These are phyloP conservation scores for Colletotrichum phormii DNA, from an alignment of 2,329 filamentous ascomycete species.

Conservation along the genomic window DNA sequence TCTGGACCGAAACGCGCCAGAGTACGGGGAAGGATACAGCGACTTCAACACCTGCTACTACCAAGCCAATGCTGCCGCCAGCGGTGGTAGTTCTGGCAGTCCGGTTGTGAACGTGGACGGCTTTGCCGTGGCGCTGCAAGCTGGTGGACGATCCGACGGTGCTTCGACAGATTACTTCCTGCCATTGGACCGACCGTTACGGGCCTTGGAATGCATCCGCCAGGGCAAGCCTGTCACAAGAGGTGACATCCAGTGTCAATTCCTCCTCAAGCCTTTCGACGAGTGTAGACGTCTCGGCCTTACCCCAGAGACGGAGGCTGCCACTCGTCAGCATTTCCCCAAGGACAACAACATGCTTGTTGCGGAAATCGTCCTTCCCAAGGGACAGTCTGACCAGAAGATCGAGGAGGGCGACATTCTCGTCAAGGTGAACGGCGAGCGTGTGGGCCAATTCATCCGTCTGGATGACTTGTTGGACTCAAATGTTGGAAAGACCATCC, in stretches of 20 bases:
- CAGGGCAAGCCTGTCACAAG: constrained; percentile 80
- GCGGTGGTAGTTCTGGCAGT: constrained; percentile 97
- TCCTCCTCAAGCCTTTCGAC: constrained; percentile 96
- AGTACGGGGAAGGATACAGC: constrained; percentile 97
- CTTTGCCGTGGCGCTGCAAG: constrained; percentile 90
- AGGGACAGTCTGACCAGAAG: constrained; percentile 87
- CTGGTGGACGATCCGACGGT: constrained; percentile 91
- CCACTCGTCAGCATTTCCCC: constrained; percentile 84
- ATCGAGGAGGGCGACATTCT: constrained; percentile 95
- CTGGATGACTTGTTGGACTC: constrained; percentile 93
- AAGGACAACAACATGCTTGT: constrained; percentile 97
- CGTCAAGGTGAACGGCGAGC: constrained; percentile 91
- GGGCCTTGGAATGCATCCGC: constrained; percentile 88
- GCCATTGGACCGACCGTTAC: constrained; percentile 88
- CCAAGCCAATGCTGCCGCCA: constrained; percentile 95
- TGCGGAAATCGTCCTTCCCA: constrained; percentile 92
- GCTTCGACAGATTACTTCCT: constrained; percentile 98
- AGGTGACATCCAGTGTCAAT: constrained; percentile 98
- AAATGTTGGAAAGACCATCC: constrained; percentile 82
- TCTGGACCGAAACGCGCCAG: constrained; percentile 94
- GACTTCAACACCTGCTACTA: constrained; percentile 98
- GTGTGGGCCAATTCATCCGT: constrained; percentile 92
- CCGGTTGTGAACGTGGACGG: constrained; percentile 97
- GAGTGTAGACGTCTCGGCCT: constrained; percentile 93
- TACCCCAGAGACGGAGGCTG: constrained; percentile 86